phyloP scores from a whole-genome alignment of 2,329 filamentous ascomycete genomes.

The Cyanodermella asteris region DNA sequence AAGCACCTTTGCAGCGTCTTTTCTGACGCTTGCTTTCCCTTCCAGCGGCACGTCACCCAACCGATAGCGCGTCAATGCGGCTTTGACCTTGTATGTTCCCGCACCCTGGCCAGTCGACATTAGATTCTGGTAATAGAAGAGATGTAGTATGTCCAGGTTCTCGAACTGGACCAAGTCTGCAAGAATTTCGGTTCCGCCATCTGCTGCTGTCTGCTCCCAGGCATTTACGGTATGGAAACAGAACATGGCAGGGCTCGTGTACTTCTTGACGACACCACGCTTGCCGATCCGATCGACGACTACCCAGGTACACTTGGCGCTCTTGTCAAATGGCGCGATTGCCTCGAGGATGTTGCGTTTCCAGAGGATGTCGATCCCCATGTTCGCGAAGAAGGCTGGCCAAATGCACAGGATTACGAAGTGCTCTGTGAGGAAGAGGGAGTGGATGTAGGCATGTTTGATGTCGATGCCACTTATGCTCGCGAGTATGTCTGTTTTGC shows the following conservation, averaged over 20 bases:
- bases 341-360: slow-evolving; percentile 46
- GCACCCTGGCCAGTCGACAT: slow-evolving; percentile 31
- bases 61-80: slow-evolving; percentile 16
- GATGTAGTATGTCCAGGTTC: slow-evolving; percentile 40
- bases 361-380: slow-evolving; percentile 40
- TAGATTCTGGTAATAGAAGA: slow-evolving; percentile 49
- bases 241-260: slow-evolving; percentile 47
- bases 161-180: slow-evolving; percentile 45
- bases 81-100: slow-evolving; percentile 13
- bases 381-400: slow-evolving; percentile 35
- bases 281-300: slow-evolving; percentile 44
- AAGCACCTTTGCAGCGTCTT: slow-evolving; percentile 3
- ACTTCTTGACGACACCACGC: slow-evolving; percentile 45
- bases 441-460: slow-evolving; percentile 57
- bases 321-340: slow-evolving; percentile 39
- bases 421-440: slow-evolving; percentile 49
- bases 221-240: slow-evolving; percentile 64
- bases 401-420: slow-evolving; percentile 57
- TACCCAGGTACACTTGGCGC: slow-evolving; percentile 43
- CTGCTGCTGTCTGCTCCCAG: slow-evolving; percentile 36
- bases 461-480: slow-evolving; percentile 31
- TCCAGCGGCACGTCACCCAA: slow-evolving; percentile 15
- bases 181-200: slow-evolving; percentile 30
- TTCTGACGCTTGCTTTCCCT: too few relatives aligned
- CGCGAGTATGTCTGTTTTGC: slow-evolving; percentile 48